Percentiles rank a stretch among this genome's conserved stretches.
These are phyloP conservation scores for Pichia ethanolica DNA, from an alignment of 805 yeast species.

Conservation along the genomic window DNA sequence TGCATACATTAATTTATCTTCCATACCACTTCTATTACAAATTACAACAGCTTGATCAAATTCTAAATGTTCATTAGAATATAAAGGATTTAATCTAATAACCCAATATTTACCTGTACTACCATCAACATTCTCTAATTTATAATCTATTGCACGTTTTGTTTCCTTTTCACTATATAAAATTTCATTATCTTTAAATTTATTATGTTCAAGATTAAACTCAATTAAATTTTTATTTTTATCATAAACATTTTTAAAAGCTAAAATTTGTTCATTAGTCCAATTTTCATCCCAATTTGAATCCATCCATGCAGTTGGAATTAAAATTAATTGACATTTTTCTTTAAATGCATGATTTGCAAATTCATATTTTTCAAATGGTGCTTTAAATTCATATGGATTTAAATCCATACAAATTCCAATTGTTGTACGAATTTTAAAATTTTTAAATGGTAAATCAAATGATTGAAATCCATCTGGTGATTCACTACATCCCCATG, in stretches of 20 bases:
- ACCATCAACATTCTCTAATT: slow-evolving; percentile 15
- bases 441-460: slow-evolving; percentile 30
- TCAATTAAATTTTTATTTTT: slow-evolving; percentile 13
- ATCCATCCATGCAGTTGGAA: slow-evolving; percentile 84
- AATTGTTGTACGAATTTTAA: slow-evolving; percentile 39
- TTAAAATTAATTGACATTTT: slow-evolving; percentile 48
- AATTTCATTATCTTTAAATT: slow-evolving; percentile 2
- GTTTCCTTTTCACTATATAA: not conserved
- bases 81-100: slow-evolving; percentile 39
- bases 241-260: slow-evolving; percentile 15
- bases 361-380: slow-evolving; percentile 70
- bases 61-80: slow-evolving; percentile 12
- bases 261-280: slow-evolving; percentile 13
- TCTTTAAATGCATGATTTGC: slow-evolving; percentile 43
- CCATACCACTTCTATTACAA: slow-evolving; percentile 76
- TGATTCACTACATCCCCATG: slow-evolving; percentile 72
- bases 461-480: slow-evolving; percentile 52
- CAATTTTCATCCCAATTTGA: slow-evolving; percentile 33
- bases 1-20: slow-evolving; percentile 57
- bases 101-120: slow-evolving; percentile 54
- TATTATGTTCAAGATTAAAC: slow-evolving; percentile 11
- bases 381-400: slow-evolving; percentile 78
- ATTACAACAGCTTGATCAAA: slow-evolving; percentile 35
- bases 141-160: slow-evolving; percentile 8
- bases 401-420: slow-evolving; percentile 95